These are phyloP conservation scores for Puccinia horiana DNA, from an alignment of 1,284 basidiomycete genomes.

Conservation along the genomic window DNA sequence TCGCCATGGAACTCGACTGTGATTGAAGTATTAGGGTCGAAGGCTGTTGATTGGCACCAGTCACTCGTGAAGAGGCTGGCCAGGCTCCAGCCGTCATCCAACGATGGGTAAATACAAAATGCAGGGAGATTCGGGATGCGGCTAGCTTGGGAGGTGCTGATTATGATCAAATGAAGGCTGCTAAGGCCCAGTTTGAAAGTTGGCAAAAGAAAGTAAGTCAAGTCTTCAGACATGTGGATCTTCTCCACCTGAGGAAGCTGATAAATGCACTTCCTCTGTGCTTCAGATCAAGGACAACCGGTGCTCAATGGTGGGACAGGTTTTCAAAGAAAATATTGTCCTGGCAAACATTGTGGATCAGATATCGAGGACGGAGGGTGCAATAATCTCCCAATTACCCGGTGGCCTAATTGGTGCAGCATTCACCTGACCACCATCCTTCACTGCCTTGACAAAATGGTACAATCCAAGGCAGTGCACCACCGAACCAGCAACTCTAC, in stretches of 20 bases:
- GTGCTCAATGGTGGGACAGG: not conserved
- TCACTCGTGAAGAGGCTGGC: not conserved
- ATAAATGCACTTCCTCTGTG: too few relatives aligned
- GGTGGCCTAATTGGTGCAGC: not conserved
- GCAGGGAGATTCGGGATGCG: not conserved
- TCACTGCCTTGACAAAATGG: not conserved
- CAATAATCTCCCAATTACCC: not conserved
- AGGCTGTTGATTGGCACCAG: not conserved
- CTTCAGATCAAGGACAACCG: not conserved
- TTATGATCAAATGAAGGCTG: not conserved
- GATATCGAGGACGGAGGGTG: not conserved
- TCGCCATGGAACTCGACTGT: not conserved
- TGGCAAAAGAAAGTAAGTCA: constrained; percentile 1
- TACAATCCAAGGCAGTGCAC: not conserved
- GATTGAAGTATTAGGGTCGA: not conserved
- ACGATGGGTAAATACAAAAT: not conserved
- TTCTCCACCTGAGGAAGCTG: not conserved
- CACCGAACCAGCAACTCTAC: not conserved
- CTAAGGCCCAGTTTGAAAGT: not conserved
- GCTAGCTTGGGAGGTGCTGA: not conserved
- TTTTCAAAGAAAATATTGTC: not conserved
- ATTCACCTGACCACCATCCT: not conserved
- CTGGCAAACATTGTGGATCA: not conserved
- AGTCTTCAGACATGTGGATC: not conserved
- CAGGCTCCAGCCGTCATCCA: not conserved